Percentiles rank a stretch among this genome's conserved stretches.
These are phyloP conservation scores for Athelia psychrophila DNA, from an alignment of 1,284 basidiomycete genomes.

Conservation along the genomic window DNA sequence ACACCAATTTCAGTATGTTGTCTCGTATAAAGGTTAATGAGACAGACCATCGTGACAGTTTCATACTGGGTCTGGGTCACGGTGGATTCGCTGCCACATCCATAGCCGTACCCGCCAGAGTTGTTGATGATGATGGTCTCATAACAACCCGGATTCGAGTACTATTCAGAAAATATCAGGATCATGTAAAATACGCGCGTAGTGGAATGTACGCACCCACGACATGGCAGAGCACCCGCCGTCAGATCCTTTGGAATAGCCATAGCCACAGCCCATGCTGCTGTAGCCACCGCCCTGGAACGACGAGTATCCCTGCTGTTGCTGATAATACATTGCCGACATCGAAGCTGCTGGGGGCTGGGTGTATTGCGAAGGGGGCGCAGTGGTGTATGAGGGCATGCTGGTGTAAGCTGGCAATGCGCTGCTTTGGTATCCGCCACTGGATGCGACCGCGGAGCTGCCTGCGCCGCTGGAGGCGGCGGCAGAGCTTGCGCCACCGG, in stretches of 20 bases:
- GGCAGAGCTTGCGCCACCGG: slow-evolving; percentile 11
- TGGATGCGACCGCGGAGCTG: slow-evolving; percentile 7
- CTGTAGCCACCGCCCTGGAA: slow-evolving; percentile 61
- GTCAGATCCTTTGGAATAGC: slow-evolving; percentile 51
- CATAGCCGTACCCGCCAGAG: slow-evolving; percentile 24
- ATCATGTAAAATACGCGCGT: neutral
- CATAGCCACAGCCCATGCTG: slow-evolving; percentile 65
- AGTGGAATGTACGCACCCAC: slow-evolving; percentile 45
- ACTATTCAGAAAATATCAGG: slow-evolving; percentile 25
- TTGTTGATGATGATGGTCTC: slow-evolving; percentile 62
- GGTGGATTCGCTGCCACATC: slow-evolving; percentile 17
- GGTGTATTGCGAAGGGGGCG: slow-evolving; percentile 38
- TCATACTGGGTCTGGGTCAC: slow-evolving; percentile 32
- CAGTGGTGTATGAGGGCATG: slow-evolving; percentile 11
- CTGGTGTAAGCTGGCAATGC: neutral
- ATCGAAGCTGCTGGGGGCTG: slow-evolving; percentile 32
- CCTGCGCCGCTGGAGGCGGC: neutral
- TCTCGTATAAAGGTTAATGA: slow-evolving; percentile 3
- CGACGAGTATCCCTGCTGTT: slow-evolving; percentile 53
- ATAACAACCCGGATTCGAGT: slow-evolving; percentile 54
- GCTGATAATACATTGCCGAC: slow-evolving; percentile 34
- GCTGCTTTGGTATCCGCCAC: no score
- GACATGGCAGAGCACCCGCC: slow-evolving; percentile 50
- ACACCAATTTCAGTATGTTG: slow-evolving; percentile 1
- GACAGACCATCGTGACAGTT: slow-evolving; percentile 16